Percentiles rank a stretch among this genome's conserved stretches.
phyloP scores from a whole-genome alignment of 306 rosid genomes.

The Datisca glomerata region DNA sequence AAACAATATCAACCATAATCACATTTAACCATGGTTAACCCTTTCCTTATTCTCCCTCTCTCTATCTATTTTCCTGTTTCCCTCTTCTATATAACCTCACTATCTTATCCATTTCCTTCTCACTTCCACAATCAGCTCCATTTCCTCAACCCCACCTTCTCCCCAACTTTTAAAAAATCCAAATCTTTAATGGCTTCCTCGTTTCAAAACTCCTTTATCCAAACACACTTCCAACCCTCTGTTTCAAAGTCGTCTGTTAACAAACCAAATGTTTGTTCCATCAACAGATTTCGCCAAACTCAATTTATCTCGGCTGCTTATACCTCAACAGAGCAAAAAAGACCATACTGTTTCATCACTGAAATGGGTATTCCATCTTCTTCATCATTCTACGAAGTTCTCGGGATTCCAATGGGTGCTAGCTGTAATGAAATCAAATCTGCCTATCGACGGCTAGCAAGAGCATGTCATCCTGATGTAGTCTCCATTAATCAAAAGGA shows the following conservation, averaged over 20 bases:
- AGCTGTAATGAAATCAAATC: constrained; percentile 38
- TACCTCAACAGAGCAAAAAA: constrained; percentile 13
- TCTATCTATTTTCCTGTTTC: neutral
- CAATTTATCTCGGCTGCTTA: constrained; percentile 1
- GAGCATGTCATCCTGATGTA: constrained; percentile 60
- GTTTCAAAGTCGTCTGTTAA: neutral
- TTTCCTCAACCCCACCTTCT: neutral
- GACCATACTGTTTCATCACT: neutral
- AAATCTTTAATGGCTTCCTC: neutral
- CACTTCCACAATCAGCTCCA: no score
- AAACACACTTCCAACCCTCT: neutral
- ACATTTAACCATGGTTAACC: neutral
- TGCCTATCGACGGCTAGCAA: constrained; percentile 57
- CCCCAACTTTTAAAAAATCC: no score
- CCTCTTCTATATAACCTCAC: constrained; percentile 15
- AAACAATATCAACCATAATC: constrained; percentile 13
- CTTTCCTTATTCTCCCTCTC: no score
- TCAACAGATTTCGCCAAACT: neutral
- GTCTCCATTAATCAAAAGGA: constrained; percentile 49
- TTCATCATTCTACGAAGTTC: constrained; percentile 50
- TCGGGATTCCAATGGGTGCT: constrained; percentile 50
- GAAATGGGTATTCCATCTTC: constrained; percentile 30
- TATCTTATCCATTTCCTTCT: no score
- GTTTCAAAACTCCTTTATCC: neutral
- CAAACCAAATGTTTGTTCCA: neutral